Evolutionary conservation across 345 rosid species (phyloP).

Genomic region (Brassica incana): DNA sequence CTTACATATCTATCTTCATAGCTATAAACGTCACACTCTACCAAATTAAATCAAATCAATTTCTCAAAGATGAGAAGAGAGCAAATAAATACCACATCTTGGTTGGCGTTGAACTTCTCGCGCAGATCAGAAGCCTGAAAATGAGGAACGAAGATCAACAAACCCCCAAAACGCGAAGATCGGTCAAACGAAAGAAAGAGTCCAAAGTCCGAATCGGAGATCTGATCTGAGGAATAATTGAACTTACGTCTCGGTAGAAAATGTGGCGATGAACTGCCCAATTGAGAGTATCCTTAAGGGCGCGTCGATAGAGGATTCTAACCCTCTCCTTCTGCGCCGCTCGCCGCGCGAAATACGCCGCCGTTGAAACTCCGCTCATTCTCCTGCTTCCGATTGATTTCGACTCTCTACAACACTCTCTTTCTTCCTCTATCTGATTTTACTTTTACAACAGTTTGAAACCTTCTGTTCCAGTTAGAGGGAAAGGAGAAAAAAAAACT

Average conservation of each 20-base stretch:
- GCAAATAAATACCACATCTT: constrained; percentile 60
- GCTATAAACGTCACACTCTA: not conserved
- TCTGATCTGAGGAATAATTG: constrained; percentile 31
- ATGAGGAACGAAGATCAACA: not conserved
- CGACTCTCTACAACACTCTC: constrained; percentile 16
- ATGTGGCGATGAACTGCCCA: constrained; percentile 99
- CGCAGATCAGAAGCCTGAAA: constrained; percentile 79
- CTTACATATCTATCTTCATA: too few species aligned
- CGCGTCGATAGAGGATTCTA: constrained; percentile 89
- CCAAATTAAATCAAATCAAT: not conserved
- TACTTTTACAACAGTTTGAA: not conserved
- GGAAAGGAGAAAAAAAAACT: not conserved
- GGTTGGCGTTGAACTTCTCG: constrained; percentile 79
- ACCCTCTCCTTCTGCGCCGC: constrained; percentile 93
- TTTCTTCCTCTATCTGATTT: constrained; percentile 5
- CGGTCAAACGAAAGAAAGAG: not conserved
- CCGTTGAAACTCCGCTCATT: constrained; percentile 69
- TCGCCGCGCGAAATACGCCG: constrained; percentile 74
- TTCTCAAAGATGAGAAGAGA: not conserved
- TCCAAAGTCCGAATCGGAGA: not conserved
- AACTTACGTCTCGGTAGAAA: constrained; percentile 72
- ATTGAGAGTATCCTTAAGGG: constrained; percentile 89
- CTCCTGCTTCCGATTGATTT: constrained; percentile 28
- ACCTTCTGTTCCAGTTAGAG: not conserved
- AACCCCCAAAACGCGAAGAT: not conserved